phyloP scores from a whole-genome alignment of 176 grass and related monocot species.

The Aegilops umbellulata region DNA sequence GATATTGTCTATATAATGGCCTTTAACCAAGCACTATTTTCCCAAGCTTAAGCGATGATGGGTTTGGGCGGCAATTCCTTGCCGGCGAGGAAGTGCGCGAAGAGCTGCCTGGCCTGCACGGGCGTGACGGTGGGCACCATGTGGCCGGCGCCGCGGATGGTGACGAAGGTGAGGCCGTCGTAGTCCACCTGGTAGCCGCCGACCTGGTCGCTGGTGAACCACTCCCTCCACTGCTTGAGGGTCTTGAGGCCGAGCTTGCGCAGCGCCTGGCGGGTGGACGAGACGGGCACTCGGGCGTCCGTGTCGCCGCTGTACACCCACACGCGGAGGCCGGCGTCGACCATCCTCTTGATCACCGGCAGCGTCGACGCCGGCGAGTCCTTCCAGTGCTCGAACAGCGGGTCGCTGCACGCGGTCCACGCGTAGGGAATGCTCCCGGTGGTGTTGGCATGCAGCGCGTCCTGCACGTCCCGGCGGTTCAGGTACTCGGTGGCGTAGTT shows the following conservation, averaged over 20 bases:
- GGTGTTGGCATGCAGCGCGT: constrained; percentile 78
- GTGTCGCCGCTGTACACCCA: constrained; percentile 67
- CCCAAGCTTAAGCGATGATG: neutral
- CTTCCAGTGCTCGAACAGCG: constrained; percentile 40
- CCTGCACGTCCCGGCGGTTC: constrained; percentile 78
- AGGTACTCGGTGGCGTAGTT: constrained; percentile 50
- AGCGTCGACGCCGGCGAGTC: constrained; percentile 40
- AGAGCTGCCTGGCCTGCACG: constrained; percentile 50
- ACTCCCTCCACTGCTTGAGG: constrained; percentile 52
- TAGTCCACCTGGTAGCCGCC: constrained; percentile 72
- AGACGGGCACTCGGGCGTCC: constrained; percentile 60
- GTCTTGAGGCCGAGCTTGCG: constrained; percentile 49
- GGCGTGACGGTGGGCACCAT: constrained; percentile 73
- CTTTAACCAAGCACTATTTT: neutral
- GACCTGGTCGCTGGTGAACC: constrained; percentile 82
- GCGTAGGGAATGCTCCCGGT: constrained; percentile 51
- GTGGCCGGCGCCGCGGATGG: constrained; percentile 78
- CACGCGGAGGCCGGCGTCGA: constrained; percentile 38
- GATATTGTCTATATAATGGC: neutral
- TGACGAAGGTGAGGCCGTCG: constrained; percentile 78
- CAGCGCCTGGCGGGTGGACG: constrained; percentile 63
- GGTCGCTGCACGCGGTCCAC: constrained; percentile 75
- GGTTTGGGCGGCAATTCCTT: constrained; percentile 42
- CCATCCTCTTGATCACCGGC: constrained; percentile 47
- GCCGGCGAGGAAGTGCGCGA: constrained; percentile 55